Base-by-base conservation (phyloP, 1,139 yeast species). In the Suhomyces bokatorum region DNA sequence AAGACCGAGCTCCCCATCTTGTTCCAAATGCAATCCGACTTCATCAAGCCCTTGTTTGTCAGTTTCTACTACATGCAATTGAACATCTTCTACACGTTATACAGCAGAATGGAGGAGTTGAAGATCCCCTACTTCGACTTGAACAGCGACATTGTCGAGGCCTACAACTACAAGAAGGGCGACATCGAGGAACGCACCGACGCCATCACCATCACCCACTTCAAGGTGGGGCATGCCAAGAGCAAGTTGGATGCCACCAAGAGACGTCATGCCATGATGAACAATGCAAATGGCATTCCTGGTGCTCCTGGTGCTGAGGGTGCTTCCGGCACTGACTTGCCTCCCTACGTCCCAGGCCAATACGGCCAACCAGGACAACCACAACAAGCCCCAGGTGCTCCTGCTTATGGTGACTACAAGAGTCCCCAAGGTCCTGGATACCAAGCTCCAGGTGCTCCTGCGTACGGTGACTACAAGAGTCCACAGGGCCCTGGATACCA, bases 31-130 rank as follows among this genome's bases (percentile, higher is more conserved):
- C 97, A 93, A 68, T 87, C 90, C 9, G 95, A 90, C 57, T 89
- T 93, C 63, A 91, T 93, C 62, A 84, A 82, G 60, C 99, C 99
- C 11, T 73, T 93, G 59, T 95, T 93, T 70, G 95, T 91, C 56
- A 85, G 95, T 48, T 85, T 93, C 66, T 93, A 93, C 71, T 93
- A 84, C 75, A 93, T 95, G 98, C 99, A 93, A 71, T 79, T 93
- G 71, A 93, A 93, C 73, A 89, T 93, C 49, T 93, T 90, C 69
- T 93, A 93, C 75, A 90, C 97, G 0, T 73, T 93, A 52, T 91
- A 87, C 73, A 85, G 78, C 59, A 79, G 87, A 57, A 88, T 93
- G 89, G 96, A 91, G 67, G 96, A 89, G 64, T 83, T 91, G 86
- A 90, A 93, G 71, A 93, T 93, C 53, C 97, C 98, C 12, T 91